Evolutionary conservation across 768 basidiomycete species (phyloP), one percentile per base, ranked within the genome.

Genomic region (Leccinum rimulosum): DNA sequence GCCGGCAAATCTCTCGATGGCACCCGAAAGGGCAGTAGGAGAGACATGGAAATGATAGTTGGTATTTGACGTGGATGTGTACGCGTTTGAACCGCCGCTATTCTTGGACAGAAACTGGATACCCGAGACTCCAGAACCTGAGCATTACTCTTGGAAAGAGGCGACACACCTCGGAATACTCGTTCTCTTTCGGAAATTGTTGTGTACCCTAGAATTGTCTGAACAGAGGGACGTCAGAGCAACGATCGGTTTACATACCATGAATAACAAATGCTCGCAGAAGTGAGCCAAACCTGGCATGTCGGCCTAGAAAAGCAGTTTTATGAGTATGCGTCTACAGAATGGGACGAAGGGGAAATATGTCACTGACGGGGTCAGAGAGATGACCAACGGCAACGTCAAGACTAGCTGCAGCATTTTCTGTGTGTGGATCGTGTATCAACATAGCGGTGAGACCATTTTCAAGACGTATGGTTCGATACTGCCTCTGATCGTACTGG

Each of bases 311-410:
- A 59, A 6, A 48, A 30, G 38, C 15, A 10, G 31, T 25, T 31
- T 11, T 12, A n/a, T 61, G 8, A 68, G 54, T 0, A 50, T 10
- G n/a, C 3, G 3, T n/a, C 19, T 11, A 45, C 51, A n/a, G 35
- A 54, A 19, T 17, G 28, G 19, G 40, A 30, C 11, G n/a, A 17
- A 22, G 1, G 6, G 12, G 12, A 51, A 12, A 25, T 19, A n/a
- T 43, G 40, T 0, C 12, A 78, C 88, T 73, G 69, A 93, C 93
- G 15, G 97, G 97, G 74, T 99, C 97, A 48, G 83, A 85, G 55
- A 99, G 74, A 74, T 98, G 95, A 4, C 97, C 97, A 2, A 98
- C 95, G 36, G 89, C 88, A 54, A 98, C 94, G 74, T 96, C 92
- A 67, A 99, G 80, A 69, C 93, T 92, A 2, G 96, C 97, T 0